Percentiles rank a stretch among this genome's conserved stretches.
Conservation (phyloP, 257 asterid species). For the Prunella vulgaris region DNA sequence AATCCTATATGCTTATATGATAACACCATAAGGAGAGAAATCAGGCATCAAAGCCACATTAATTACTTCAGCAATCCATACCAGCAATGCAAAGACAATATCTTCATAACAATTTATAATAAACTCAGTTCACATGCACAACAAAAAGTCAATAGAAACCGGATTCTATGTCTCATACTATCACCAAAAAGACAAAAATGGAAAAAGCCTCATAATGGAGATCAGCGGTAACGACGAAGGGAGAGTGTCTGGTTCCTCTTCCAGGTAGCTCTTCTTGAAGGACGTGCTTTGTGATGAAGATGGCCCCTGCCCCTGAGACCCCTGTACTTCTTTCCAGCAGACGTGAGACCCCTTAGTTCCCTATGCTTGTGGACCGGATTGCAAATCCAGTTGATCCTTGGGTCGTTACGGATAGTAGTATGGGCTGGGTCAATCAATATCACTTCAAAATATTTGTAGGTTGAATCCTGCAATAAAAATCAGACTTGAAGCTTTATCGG, state of each 20-base stretch:
- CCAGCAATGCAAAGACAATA: no score
- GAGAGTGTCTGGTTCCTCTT: conserved; percentile 21
- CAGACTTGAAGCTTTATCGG: neutral
- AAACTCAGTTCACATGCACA: neutral
- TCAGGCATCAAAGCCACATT: neutral
- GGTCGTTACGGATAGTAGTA: conserved; percentile 22
- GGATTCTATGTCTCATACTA: no score
- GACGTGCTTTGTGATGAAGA: conserved; percentile 21
- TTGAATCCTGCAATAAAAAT: conserved; percentile 14
- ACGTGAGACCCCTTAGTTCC: conserved; percentile 22
- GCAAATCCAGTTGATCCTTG: conserved; percentile 21
- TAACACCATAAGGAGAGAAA: neutral
- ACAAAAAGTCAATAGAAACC: neutral
- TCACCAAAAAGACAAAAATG: no score
- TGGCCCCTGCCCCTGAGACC: conserved; percentile 23
- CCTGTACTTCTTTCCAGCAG: conserved; percentile 27
- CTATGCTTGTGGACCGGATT: conserved; percentile 24
- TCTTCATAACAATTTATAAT: neutral
- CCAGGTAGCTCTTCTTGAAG: conserved; percentile 24
- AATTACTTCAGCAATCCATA: no score
- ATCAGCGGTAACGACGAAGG: conserved; percentile 23
- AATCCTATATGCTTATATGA: no score
- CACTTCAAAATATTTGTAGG: conserved; percentile 26
- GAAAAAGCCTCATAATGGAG: neutral
- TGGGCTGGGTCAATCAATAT: conserved; percentile 20